Conservation (phyloP, 495 filamentous ascomycete species). For the Elaphomyces granulatus region DNA sequence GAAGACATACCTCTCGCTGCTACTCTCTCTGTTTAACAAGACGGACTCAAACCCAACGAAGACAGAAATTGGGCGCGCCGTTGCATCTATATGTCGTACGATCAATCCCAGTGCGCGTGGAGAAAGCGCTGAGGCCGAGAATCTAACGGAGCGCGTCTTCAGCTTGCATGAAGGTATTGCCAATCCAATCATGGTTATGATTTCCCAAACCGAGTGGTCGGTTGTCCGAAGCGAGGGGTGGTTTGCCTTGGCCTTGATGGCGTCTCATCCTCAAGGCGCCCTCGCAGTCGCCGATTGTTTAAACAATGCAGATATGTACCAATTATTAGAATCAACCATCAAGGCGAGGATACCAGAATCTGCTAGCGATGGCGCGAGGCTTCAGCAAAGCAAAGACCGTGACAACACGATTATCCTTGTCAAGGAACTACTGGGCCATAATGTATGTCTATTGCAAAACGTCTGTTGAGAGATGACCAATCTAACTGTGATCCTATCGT, state of each 20-base stretch:
- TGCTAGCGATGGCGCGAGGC: constrained; percentile 13
- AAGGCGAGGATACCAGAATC: constrained; percentile 16
- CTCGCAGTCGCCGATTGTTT: constrained; percentile 35
- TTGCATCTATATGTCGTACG: constrained; percentile 49
- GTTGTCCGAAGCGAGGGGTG: constrained; percentile 56
- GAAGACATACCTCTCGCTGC: constrained; percentile 41
- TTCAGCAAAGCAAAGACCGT: constrained; percentile 34
- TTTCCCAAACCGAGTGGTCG: constrained; percentile 54
- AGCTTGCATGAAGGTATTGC: constrained; percentile 34
- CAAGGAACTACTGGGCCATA: constrained; percentile 40
- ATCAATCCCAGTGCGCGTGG: constrained; percentile 22
- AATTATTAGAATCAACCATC: constrained; percentile 36
- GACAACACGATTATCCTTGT: constrained; percentile 52
- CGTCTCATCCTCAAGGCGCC: constrained; percentile 34
- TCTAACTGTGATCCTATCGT: too few relatives aligned
- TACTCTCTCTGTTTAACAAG: constrained; percentile 43
- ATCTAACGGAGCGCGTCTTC: constrained; percentile 37
- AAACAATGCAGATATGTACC: constrained; percentile 30
- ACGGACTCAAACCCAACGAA: constrained; percentile 50
- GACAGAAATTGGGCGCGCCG: constrained; percentile 55
- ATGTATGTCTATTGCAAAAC: constrained; percentile 20
- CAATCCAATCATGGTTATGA: constrained; percentile 43
- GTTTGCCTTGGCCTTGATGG: constrained; percentile 63
- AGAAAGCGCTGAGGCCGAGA: constrained; percentile 11
- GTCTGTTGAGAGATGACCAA: too few relatives aligned